Conservation (phyloP, 768 basidiomycete species). For the Pisolithus tinctorius region DNA sequence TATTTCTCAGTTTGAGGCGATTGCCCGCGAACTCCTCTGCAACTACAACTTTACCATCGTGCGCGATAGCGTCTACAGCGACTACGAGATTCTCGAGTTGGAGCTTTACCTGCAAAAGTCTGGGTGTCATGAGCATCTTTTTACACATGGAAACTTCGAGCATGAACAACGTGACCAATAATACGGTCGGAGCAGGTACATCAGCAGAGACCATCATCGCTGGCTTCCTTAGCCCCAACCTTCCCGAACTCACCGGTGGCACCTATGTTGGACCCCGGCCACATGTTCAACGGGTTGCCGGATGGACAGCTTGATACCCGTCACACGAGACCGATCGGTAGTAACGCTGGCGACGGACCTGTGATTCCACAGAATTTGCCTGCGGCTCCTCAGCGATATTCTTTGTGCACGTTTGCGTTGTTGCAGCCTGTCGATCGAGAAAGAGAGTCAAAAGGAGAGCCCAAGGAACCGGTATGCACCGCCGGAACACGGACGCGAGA, state of each 20-base stretch:
- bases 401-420: slow-evolving; percentile 5
- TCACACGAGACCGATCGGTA: slow-evolving; percentile 4
- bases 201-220: slow-evolving; percentile 5
- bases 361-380: slow-evolving; percentile 14
- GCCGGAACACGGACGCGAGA: neutral
- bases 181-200: no score
- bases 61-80: no score
- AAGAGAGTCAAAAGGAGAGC: slow-evolving; percentile 4
- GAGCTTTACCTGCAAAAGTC: no score
- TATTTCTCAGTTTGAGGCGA: no score
- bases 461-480: neutral
- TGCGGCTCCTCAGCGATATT: slow-evolving; percentile 5
- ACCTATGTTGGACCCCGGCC: neutral
- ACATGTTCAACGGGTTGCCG: slow-evolving; percentile 5
- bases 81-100: no score
- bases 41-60: no score
- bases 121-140: no score
- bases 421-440: slow-evolving; percentile 13
- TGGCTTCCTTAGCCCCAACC: slow-evolving; percentile 10
- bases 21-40: no score
- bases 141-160: no score
- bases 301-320: slow-evolving; percentile 11
- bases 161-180: no score
- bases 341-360: slow-evolving; percentile 11
- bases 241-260: slow-evolving; percentile 6